Evolutionary conservation across 164 flowering plant species (phyloP).

Genomic region (Kalanchoe fedtschenkoi): DNA sequence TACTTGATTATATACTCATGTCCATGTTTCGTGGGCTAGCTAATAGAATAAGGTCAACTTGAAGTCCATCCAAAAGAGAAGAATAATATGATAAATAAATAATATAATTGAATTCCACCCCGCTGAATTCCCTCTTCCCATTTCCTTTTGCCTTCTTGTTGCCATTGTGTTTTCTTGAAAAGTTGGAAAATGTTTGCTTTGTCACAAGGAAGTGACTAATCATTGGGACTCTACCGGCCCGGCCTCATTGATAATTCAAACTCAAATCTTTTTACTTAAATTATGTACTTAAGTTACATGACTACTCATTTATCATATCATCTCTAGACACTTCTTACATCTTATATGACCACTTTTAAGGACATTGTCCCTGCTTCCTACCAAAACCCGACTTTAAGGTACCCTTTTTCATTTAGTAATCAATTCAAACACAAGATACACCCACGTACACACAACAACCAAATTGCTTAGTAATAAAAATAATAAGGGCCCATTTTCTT

Average conservation of each 20-base stretch:
- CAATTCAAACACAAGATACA: no score
- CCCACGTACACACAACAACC: background rate
- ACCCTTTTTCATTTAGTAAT: background rate
- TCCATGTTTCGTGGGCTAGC: background rate
- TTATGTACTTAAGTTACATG: background rate
- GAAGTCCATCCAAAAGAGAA: background rate
- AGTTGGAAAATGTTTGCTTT: background rate
- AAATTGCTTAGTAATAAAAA: background rate
- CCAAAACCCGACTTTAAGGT: background rate
- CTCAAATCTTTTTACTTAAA: background rate
- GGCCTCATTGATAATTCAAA: background rate
- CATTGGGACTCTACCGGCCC: background rate
- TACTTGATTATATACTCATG: background rate
- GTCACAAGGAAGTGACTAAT: slow-evolving; percentile 1
- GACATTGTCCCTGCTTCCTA: slow-evolving; percentile 1
- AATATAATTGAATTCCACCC: background rate
- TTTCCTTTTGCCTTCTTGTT: background rate
- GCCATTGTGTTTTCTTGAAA: background rate
- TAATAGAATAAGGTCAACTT: background rate
- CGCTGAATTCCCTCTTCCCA: background rate
- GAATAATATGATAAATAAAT: background rate
- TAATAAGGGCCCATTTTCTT: background rate
- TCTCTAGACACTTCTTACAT: background rate
- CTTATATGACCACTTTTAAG: background rate
- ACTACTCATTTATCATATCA: background rate